phyloP scores from a whole-genome alignment of 2,329 filamentous ascomycete genomes.

The Endothia cerciana region DNA sequence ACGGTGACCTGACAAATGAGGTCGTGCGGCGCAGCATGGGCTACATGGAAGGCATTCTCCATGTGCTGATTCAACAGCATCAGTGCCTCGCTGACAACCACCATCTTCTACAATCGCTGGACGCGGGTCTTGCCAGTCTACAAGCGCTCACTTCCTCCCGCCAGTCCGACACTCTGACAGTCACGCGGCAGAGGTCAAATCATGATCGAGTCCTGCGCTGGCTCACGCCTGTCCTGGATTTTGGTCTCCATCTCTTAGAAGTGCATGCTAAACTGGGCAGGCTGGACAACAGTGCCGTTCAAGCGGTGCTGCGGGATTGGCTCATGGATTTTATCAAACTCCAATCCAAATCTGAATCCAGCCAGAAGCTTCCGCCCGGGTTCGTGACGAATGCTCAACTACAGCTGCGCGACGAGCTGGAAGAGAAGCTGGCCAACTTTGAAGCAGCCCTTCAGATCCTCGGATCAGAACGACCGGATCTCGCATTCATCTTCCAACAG shows the following conservation, averaged over 20 bases:
- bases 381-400: slow-evolving; percentile 48
- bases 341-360: slow-evolving; percentile 44
- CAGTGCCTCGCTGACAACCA: slow-evolving; percentile 48
- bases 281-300: slow-evolving; percentile 49
- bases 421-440: slow-evolving; percentile 43
- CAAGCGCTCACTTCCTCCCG: slow-evolving; percentile 38
- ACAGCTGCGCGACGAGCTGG: slow-evolving; percentile 41
- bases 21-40: slow-evolving; percentile 81
- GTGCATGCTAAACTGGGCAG: slow-evolving; percentile 70
- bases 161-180: slow-evolving; percentile 31
- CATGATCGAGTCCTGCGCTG: slow-evolving; percentile 51
- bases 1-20: slow-evolving; percentile 80
- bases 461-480: slow-evolving; percentile 54
- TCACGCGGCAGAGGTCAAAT: slow-evolving; percentile 30
- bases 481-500: slow-evolving; percentile 69
- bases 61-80: slow-evolving; percentile 66
- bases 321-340: slow-evolving; percentile 51
- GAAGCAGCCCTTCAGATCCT: slow-evolving; percentile 47
- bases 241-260: slow-evolving; percentile 64
- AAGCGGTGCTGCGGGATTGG: slow-evolving; percentile 54
- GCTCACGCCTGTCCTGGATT: slow-evolving; percentile 70
- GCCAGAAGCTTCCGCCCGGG: slow-evolving; percentile 54
- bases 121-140: slow-evolving; percentile 43
- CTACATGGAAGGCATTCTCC: slow-evolving; percentile 83
- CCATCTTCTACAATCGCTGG: slow-evolving; percentile 44